Conservation (phyloP, 1,284 basidiomycete species). For the Wallemia hederae region DNA sequence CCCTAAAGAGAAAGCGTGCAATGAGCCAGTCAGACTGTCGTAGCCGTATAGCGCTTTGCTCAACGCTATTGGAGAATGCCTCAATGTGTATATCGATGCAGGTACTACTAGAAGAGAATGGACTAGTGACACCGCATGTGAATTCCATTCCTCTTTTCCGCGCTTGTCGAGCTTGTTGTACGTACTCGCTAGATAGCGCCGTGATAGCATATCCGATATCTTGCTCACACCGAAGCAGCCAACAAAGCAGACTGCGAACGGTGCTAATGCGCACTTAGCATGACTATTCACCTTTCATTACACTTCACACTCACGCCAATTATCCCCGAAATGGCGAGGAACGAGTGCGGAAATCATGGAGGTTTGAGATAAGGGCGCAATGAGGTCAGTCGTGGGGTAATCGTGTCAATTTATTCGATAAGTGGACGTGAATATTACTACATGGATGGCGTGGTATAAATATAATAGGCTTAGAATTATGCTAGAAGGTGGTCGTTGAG, state of each 20-base stretch:
- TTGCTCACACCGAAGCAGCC: background rate
- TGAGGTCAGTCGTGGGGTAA: background rate
- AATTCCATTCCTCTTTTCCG: background rate
- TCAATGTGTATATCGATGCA: background rate
- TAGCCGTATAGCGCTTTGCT: background rate
- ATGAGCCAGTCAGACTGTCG: background rate
- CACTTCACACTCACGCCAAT: background rate
- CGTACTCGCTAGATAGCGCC: background rate
- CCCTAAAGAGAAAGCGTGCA: background rate
- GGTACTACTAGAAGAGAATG: background rate
- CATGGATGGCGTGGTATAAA: too few species aligned
- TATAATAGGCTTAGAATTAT: too few species aligned
- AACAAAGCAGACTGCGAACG: background rate
- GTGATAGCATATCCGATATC: background rate
- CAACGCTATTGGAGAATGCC: background rate
- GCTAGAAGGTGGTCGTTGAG: too few species aligned
- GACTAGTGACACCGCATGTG: background rate
- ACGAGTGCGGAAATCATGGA: background rate
- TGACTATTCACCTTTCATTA: background rate
- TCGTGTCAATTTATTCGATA: too few species aligned
- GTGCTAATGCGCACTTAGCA: background rate
- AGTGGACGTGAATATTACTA: too few species aligned
- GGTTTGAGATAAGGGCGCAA: background rate
- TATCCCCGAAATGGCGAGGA: background rate
- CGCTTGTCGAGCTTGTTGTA: background rate